Conservation (phyloP, 1,139 yeast species). For the Suhomyces yuchorum region DNA sequence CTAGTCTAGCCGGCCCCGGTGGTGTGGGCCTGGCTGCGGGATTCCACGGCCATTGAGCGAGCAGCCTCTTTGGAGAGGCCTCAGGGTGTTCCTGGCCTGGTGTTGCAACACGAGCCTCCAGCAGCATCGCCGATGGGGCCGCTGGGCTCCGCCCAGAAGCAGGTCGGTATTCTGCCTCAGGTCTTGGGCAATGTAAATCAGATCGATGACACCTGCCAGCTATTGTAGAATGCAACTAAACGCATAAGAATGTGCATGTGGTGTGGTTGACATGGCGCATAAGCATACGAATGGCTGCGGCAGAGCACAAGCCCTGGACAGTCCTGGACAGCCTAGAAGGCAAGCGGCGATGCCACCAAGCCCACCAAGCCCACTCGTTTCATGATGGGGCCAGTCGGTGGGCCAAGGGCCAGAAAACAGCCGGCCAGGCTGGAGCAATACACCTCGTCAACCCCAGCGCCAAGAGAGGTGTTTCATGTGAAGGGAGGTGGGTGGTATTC, state of each 20-base stretch:
- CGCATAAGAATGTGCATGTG: not conserved
- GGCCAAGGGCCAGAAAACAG: no score
- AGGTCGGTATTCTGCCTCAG: no score
- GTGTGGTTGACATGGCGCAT: not conserved
- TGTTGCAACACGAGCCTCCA: no score
- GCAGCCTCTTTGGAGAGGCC: no score
- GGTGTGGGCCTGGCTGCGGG: no score
- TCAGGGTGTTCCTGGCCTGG: no score
- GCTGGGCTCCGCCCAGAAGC: no score
- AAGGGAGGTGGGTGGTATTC: not conserved
- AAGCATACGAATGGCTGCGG: not conserved
- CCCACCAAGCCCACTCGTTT: not conserved
- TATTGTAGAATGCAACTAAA: not conserved
- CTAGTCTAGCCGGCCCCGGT: not conserved
- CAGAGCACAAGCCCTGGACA: not conserved
- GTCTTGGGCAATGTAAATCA: not conserved
- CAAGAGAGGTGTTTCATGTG: slow-evolving; percentile 2
- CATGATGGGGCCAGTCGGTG: no score
- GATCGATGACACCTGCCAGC: not conserved
- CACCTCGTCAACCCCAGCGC: not conserved
- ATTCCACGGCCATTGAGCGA: no score
- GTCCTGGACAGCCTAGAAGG: no score
- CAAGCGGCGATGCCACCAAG: no score
- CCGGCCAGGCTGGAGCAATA: not conserved
- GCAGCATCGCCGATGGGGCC: no score